These are phyloP conservation scores for Saccharomyces hybrid DNA, from an alignment of 1,139 yeast species.

Conservation along the genomic window DNA sequence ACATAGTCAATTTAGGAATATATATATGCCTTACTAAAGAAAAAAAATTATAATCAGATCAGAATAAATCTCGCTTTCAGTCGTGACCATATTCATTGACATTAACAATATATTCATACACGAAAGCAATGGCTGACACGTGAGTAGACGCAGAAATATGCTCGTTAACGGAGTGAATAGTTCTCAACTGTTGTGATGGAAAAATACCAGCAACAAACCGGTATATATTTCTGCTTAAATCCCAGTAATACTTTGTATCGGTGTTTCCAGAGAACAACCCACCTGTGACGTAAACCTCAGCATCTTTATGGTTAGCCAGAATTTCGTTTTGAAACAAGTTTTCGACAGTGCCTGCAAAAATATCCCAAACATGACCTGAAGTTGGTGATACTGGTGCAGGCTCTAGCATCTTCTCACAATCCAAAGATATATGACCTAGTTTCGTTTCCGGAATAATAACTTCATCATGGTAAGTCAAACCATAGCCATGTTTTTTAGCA, in stretches of 20 bases:
- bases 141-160: slow-evolving; percentile 46
- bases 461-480: slow-evolving; percentile 33
- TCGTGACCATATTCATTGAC: slow-evolving; percentile 21
- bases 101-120: slow-evolving; percentile 45
- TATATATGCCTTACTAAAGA: too few relatives aligned
- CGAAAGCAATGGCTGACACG: slow-evolving; percentile 51
- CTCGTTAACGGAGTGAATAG: slow-evolving; percentile 56
- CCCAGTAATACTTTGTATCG: slow-evolving; percentile 76
- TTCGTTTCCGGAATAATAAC: slow-evolving; percentile 20
- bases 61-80: too few relatives aligned
- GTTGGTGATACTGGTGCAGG: slow-evolving; percentile 51
- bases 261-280: slow-evolving; percentile 73
- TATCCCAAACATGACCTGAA: slow-evolving; percentile 41
- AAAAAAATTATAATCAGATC: too few relatives aligned
- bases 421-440: slow-evolving; percentile 37
- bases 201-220: slow-evolving; percentile 35
- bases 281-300: slow-evolving; percentile 49
- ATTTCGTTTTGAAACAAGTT: slow-evolving; percentile 40
- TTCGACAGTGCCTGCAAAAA: slow-evolving; percentile 48
- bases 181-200: slow-evolving; percentile 14
- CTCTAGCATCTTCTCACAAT: slow-evolving; percentile 36
- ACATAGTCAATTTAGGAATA: too few relatives aligned
- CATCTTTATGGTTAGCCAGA: slow-evolving; percentile 23
- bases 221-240: slow-evolving; percentile 59
- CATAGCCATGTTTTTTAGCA: slow-evolving; percentile 43